Evolutionary conservation across 345 rosid genomes (phyloP).

Genomic region (Camelina sativa): DNA sequence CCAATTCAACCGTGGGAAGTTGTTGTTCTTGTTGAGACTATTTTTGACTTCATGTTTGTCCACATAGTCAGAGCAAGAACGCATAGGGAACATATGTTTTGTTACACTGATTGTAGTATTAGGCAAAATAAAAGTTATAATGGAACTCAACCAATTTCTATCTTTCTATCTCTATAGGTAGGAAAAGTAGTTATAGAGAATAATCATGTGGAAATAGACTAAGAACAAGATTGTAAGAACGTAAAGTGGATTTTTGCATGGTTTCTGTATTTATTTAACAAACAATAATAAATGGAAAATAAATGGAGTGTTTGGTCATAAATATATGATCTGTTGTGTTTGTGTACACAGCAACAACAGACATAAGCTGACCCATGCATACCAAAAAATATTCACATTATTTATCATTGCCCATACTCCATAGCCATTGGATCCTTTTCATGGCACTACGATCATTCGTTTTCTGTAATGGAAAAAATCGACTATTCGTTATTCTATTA

Average conservation of each 20-base stretch:
- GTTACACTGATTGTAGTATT: neutral
- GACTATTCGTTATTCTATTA: neutral
- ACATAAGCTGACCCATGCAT: conserved; percentile 25
- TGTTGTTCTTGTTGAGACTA: conserved; percentile 36
- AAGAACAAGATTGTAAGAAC: neutral
- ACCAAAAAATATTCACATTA: neutral
- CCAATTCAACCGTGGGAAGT: too few species aligned
- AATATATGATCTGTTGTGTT: conserved; percentile 30
- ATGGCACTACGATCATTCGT: conserved; percentile 5
- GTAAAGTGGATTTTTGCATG: neutral
- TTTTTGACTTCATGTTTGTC: conserved; percentile 39
- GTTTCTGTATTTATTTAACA: neutral
- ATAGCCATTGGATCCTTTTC: conserved; percentile 11
- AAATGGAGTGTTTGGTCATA: conserved; percentile 30
- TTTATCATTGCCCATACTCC: conserved; percentile 18
- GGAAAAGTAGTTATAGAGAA: neutral
- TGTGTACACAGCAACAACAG: conserved; percentile 31
- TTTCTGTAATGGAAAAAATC: conserved; percentile 18
- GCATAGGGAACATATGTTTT: too few species aligned
- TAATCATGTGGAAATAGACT: neutral
- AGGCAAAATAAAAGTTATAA: neutral
- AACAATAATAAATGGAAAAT: conserved; percentile 17
- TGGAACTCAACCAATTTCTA: neutral
- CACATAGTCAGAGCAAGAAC: too few species aligned
- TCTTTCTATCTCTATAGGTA: neutral